Conservation (phyloP, 495 filamentous ascomycete genomes). For the Talaromyces adpressus region DNA sequence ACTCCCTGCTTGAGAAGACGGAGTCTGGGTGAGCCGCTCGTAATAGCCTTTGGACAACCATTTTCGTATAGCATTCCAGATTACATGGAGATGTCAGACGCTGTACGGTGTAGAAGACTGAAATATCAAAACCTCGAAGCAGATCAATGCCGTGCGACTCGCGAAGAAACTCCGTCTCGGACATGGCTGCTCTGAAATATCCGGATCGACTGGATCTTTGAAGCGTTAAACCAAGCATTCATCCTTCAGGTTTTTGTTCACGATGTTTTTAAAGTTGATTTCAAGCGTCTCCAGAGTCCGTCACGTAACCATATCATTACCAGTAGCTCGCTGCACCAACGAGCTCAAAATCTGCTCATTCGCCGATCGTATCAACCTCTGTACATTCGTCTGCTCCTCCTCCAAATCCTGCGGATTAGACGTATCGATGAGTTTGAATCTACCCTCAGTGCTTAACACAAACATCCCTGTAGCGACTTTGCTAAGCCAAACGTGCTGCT, state of each 20-base stretch:
- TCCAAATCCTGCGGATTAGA: slow-evolving; percentile 16
- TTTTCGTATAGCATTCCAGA: background rate
- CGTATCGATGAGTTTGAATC: slow-evolving; percentile 42
- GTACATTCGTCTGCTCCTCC: slow-evolving; percentile 9
- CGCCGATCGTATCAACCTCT: slow-evolving; percentile 13
- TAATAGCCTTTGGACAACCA: background rate
- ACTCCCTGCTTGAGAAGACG: background rate
- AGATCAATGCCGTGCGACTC: background rate
- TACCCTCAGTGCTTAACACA: slow-evolving; percentile 44
- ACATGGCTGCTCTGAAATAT: background rate
- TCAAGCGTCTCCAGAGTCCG: background rate
- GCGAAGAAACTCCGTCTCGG: background rate
- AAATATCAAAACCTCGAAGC: background rate
- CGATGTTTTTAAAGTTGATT: background rate
- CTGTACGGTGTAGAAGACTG: background rate
- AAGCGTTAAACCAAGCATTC: too few relatives aligned
- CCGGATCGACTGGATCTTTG: too few relatives aligned
- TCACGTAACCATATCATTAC: slow-evolving; percentile 20
- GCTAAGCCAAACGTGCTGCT: slow-evolving; percentile 35
- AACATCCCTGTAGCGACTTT: slow-evolving; percentile 49
- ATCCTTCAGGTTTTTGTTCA: background rate
- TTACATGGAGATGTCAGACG: background rate
- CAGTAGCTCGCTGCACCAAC: slow-evolving; percentile 22
- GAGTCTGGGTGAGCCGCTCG: background rate
- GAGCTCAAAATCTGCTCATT: slow-evolving; percentile 23